Evolutionary conservation across 116 monocot species (phyloP).

Genomic region (Posidonia oceanica): DNA sequence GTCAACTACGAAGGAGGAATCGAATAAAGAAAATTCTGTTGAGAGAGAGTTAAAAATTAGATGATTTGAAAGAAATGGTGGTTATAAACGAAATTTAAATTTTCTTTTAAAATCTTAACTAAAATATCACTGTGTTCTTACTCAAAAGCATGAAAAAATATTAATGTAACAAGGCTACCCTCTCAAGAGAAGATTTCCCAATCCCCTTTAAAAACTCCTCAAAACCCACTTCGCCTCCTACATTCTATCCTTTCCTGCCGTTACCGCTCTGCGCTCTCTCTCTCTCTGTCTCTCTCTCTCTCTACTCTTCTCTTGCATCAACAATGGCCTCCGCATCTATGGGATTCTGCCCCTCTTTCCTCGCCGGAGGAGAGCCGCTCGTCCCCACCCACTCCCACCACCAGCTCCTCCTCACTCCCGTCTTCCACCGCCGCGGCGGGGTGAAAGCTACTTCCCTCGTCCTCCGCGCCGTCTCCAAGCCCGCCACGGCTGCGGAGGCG

Average conservation of each 20-base stretch:
- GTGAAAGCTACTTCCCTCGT: not conserved
- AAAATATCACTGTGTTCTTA: too few species aligned
- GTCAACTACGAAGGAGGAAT: too few species aligned
- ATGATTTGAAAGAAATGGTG: too few species aligned
- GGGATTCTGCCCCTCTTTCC: not conserved
- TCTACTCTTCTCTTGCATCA: not conserved
- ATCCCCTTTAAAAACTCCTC: too few species aligned
- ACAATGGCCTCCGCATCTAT: not conserved
- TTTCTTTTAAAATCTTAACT: too few species aligned
- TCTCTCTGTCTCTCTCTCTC: not conserved
- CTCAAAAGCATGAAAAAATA: too few species aligned
- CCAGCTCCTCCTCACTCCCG: not conserved
- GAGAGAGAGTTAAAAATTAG: too few species aligned
- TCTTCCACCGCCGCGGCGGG: not conserved
- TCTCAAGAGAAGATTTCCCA: too few species aligned
- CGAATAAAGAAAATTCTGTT: too few species aligned
- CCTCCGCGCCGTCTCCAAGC: slow-evolving; percentile 22
- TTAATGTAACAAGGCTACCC: too few species aligned
- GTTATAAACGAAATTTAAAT: too few species aligned
- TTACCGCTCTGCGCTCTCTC: not conserved
- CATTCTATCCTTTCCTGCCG: not conserved
- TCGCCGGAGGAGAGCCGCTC: not conserved
- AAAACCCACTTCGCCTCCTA: too few species aligned
- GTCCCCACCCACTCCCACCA: not conserved
- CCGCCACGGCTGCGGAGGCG: slow-evolving; percentile 12